phyloP scores from a whole-genome alignment of 2,329 filamentous ascomycete genomes.

The Sarocladium strictum region DNA sequence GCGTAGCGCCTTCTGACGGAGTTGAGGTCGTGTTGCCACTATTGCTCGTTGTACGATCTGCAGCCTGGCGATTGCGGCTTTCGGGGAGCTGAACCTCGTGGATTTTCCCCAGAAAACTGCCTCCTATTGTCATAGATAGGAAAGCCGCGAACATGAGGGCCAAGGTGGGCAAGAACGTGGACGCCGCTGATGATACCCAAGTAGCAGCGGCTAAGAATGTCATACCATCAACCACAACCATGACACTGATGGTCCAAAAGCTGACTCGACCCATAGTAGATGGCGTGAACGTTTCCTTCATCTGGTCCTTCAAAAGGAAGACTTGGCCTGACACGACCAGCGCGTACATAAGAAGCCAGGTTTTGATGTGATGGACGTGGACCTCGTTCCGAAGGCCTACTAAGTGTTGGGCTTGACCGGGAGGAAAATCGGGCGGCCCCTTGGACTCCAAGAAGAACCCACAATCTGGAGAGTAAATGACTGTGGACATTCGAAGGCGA shows the following conservation, averaged over 20 bases:
- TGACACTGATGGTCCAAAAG: constrained; percentile 55
- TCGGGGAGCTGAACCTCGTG: constrained; percentile 52
- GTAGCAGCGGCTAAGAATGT: constrained; percentile 50
- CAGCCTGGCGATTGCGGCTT: constrained; percentile 41
- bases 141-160: constrained; percentile 45
- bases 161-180: constrained; percentile 51
- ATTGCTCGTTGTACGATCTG: constrained; percentile 11
- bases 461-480: constrained; percentile 64
- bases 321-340: constrained; percentile 55
- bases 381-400: constrained; percentile 56
- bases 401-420: constrained; percentile 48
- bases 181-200: constrained; percentile 49
- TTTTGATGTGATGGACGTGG: constrained; percentile 49
- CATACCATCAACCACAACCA: constrained; percentile 58
- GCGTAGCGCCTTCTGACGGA: constrained; percentile 20
- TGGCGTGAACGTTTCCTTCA: constrained; percentile 60
- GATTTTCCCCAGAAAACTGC: constrained; percentile 53
- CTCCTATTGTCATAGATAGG: constrained; percentile 51
- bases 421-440: constrained; percentile 51
- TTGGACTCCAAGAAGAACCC: constrained; percentile 60
- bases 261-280: constrained; percentile 62
- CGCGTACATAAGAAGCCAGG: constrained; percentile 53
- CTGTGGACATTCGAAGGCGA: constrained; percentile 53
- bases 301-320: constrained; percentile 56
- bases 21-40: constrained; percentile 18